phyloP scores from a whole-genome alignment of 352 stramenopile species.

The Phytophthora litchii region DNA sequence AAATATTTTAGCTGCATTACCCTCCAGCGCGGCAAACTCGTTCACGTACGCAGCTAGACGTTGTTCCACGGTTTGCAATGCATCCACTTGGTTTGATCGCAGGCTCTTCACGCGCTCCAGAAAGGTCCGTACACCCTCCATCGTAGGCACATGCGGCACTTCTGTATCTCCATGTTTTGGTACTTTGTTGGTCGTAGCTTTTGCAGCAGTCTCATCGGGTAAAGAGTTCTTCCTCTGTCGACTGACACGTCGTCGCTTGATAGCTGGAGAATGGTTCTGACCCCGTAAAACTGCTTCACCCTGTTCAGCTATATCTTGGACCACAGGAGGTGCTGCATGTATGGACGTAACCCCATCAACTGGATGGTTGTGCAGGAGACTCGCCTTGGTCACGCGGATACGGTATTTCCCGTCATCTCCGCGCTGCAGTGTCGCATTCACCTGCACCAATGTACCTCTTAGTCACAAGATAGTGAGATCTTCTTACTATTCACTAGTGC shows the following conservation, averaged over 20 bases:
- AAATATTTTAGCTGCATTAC: conserved; percentile 43
- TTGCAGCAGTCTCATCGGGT: not conserved
- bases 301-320: not conserved
- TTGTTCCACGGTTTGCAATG: conserved; percentile 33
- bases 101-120: conserved; percentile 24
- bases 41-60: conserved; percentile 39
- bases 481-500: not conserved
- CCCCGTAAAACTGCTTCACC: not conserved
- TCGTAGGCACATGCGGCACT: conserved; percentile 19
- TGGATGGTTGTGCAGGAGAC: conserved; percentile 40
- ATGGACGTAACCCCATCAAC: conserved; percentile 1
- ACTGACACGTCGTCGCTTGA: conserved; percentile 22
- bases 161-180: conserved; percentile 2
- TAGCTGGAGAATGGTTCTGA: not conserved
- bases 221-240: conserved; percentile 1
- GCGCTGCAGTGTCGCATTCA: conserved; percentile 38
- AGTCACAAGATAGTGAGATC: not conserved
- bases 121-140: conserved; percentile 29
- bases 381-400: conserved; percentile 33
- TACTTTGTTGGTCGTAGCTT: not conserved
- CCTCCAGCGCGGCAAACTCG: conserved; percentile 36
- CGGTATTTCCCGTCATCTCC: conserved; percentile 27
- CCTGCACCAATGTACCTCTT: conserved; percentile 10
- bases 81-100: conserved; percentile 9
- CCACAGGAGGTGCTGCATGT: not conserved